Evolutionary conservation across 257 asterid species (phyloP).

Genomic region (Jaltomata sinuosa): DNA sequence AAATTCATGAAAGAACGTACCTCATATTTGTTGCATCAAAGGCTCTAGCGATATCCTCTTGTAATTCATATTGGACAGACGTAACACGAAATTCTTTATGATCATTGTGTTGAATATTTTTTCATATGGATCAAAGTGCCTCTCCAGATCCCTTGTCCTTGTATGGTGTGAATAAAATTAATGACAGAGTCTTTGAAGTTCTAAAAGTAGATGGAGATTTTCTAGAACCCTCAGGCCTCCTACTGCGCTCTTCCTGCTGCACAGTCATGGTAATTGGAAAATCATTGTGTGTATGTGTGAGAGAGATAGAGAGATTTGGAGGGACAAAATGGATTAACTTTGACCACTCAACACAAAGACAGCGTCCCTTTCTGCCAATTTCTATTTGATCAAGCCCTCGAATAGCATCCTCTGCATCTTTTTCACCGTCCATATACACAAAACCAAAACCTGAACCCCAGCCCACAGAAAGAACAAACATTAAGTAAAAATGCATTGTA

Average conservation of each 20-base stretch:
- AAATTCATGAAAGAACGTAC: conserved; percentile 13
- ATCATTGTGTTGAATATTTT: conserved; percentile 57
- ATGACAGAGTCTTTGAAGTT: conserved; percentile 56
- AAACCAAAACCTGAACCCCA: conserved; percentile 26
- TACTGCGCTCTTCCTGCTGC: conserved; percentile 55
- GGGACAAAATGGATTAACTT: conserved; percentile 27
- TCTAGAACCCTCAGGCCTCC: conserved; percentile 40
- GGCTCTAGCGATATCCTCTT: conserved; percentile 63
- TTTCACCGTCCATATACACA: conserved; percentile 67
- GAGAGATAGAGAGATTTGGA: neutral
- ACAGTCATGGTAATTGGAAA: neutral
- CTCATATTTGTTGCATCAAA: conserved; percentile 64
- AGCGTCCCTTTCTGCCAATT: conserved; percentile 65
- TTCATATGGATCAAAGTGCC: conserved; percentile 66
- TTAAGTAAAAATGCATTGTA: too few species aligned
- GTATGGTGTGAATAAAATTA: conserved; percentile 57
- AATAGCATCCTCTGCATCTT: conserved; percentile 81
- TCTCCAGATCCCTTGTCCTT: conserved; percentile 61
- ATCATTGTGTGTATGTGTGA: neutral
- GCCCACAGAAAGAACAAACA: neutral
- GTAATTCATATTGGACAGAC: conserved; percentile 54
- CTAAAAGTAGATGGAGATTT: conserved; percentile 32
- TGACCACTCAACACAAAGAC: conserved; percentile 79
- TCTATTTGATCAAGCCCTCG: conserved; percentile 59
- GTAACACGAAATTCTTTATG: conserved; percentile 61